Evolutionary conservation across 805 yeast species (phyloP), one percentile per base, ranked within the genome.

Genomic region (Tetrapisispora arboricola): DNA sequence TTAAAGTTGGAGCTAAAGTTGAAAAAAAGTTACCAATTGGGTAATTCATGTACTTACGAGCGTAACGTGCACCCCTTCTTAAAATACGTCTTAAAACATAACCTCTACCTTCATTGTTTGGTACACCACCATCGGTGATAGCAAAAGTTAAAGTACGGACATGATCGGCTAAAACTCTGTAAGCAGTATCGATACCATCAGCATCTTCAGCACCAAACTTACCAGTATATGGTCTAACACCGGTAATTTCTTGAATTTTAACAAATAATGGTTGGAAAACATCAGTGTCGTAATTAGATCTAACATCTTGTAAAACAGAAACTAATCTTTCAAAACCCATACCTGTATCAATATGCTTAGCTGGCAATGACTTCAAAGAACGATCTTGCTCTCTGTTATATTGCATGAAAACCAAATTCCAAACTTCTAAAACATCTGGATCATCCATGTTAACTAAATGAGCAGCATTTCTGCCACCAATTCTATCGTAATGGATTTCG

Each of bases 101-200:
- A 55, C 99, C 99, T 68, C 98, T 82, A 55, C 99, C 99, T 61
- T 92, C 98, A 58, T 88, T 92, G 68, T 92, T 92, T 59, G 99
- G 99, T 43, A 92, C 96, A 58, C 98, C 99, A 57, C 99, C 99
- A 64, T 92, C 99, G 30, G 95, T 84, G 45, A 92, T 73, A 38
- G 99, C 96, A 64, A 92, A 85, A 2, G 95, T 85, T 61, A 92
- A 73, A 20, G 99, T 92, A 67, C 99, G 81, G 28, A 92, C 96
- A 62, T 92, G 99, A 67, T 92, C 99, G 42, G 98, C 98, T 52
- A 92, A 75, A 33, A 92, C 97, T 64, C 99, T 78, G 71, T 92
- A 92, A 40, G 98, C 97, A 33, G 96, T 92, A 61, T 92, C 99
- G 49, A 92, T 76, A 61, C 96, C 97, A 58, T 92, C 97, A 25